Conservation (phyloP, 768 basidiomycete species). For the Mrakia blollopis region DNA sequence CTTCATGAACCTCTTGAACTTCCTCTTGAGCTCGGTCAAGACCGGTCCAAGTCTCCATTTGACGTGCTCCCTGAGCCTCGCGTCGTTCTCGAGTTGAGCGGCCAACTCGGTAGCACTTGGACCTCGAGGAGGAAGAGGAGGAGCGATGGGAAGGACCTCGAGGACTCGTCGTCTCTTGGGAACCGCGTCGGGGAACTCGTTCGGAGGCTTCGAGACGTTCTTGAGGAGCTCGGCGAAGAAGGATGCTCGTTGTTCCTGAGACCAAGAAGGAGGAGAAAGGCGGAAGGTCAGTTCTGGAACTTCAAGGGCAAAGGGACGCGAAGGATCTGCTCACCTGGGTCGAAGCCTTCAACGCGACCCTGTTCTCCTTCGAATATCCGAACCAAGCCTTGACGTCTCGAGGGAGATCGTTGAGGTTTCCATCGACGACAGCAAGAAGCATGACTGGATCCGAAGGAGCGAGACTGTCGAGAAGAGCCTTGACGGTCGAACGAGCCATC, state of each 20-base stretch:
- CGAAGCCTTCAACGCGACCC: slow-evolving; percentile 60
- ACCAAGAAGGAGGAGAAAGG: neutral
- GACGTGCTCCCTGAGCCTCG: slow-evolving; percentile 68
- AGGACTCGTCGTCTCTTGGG: slow-evolving; percentile 75
- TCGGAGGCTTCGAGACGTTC: slow-evolving; percentile 70
- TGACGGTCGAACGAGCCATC: slow-evolving; percentile 74
- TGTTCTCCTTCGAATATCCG: slow-evolving; percentile 65
- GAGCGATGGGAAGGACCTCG: slow-evolving; percentile 80
- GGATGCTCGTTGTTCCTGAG: slow-evolving; percentile 54
- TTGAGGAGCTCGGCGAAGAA: slow-evolving; percentile 74
- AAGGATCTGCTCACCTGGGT: slow-evolving; percentile 40
- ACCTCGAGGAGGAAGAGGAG: slow-evolving; percentile 77
- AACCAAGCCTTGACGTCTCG: slow-evolving; percentile 87
- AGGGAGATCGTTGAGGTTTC: slow-evolving; percentile 62
- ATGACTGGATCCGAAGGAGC: slow-evolving; percentile 90
- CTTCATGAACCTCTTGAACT: slow-evolving; percentile 85
- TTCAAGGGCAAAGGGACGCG: neutral
- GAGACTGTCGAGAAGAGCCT: slow-evolving; percentile 84
- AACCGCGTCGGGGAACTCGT: slow-evolving; percentile 81
- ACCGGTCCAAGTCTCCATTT: slow-evolving; percentile 89
- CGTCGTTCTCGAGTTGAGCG: slow-evolving; percentile 74
- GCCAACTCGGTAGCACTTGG: slow-evolving; percentile 77
- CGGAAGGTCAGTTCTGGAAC: neutral
- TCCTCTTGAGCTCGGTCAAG: slow-evolving; percentile 79
- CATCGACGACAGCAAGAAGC: slow-evolving; percentile 82